These are phyloP conservation scores for Silene coronaria DNA, from an alignment of 179 eudicot species.

Conservation along the genomic window DNA sequence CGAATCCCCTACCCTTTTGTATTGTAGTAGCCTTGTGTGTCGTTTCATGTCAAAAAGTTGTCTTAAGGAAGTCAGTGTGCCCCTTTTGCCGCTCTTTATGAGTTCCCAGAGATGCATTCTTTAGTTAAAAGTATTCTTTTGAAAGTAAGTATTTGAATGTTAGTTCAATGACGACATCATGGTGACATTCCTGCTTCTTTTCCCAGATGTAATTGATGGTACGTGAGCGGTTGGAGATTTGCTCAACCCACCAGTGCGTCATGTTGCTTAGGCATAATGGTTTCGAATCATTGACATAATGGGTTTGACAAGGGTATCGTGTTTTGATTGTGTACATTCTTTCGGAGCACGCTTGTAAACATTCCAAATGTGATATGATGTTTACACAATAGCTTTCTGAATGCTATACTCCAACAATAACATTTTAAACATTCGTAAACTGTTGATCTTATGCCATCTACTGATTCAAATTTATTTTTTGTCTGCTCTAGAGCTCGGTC, in stretches of 20 bases:
- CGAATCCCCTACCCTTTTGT: no score
- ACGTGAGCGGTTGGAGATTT: conserved; percentile 69
- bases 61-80: not conserved
- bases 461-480: conserved; percentile 28
- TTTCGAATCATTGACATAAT: conserved; percentile 1
- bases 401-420: not conserved
- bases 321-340: conserved; percentile 20
- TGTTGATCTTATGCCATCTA: conserved; percentile 16
- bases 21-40: no score
- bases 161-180: conserved; percentile 30
- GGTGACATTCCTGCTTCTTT: conserved; percentile 61
- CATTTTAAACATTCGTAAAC: conserved; percentile 8
- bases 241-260: conserved; percentile 36
- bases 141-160: conserved; percentile 12
- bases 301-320: conserved; percentile 13
- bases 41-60: not conserved
- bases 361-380: conserved; percentile 1
- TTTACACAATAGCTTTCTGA: conserved; percentile 1
- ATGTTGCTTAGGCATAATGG: conserved; percentile 19
- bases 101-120: not conserved
- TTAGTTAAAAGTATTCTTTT: not conserved
- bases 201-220: conserved; percentile 91
- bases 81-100: not conserved
- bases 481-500: conserved; percentile 70
- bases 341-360: conserved; percentile 16